These are phyloP conservation scores for Huntiella savannae DNA, from an alignment of 2,329 filamentous ascomycete species.

Conservation along the genomic window DNA sequence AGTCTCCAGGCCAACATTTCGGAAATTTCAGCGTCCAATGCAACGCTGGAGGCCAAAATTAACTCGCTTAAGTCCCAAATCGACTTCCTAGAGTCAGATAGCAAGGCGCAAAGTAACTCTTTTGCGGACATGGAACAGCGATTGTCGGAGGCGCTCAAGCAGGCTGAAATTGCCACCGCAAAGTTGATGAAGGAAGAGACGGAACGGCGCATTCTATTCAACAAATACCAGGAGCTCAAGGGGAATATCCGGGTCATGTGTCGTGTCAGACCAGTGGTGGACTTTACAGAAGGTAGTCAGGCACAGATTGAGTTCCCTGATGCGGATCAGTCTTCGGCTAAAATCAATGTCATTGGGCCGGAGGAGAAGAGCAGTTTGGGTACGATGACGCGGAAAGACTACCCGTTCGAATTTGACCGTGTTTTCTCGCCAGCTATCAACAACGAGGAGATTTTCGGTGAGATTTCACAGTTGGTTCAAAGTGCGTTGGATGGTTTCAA, in stretches of 20 bases:
- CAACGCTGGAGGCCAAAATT: conserved; percentile 54
- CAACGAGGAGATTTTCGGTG: conserved; percentile 80
- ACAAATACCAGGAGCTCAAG: conserved; percentile 93
- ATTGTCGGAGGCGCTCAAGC: conserved; percentile 56
- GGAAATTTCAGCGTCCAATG: conserved; percentile 39
- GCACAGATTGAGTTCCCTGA: conserved; percentile 68
- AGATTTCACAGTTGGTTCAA: conserved; percentile 93
- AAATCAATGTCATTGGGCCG: conserved; percentile 66
- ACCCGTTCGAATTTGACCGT: conserved; percentile 80
- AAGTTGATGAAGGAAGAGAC: conserved; percentile 86
- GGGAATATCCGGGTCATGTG: conserved; percentile 98
- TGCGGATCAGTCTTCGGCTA: conserved; percentile 57
- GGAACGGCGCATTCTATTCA: conserved; percentile 76
- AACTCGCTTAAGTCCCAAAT: conserved; percentile 64
- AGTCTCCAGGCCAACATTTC: conserved; percentile 32
- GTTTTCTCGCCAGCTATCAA: conserved; percentile 64
- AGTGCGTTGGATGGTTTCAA: conserved; percentile 95
- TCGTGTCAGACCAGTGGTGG: conserved; percentile 61
- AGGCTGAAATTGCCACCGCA: conserved; percentile 51
- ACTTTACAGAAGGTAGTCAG: conserved; percentile 37
- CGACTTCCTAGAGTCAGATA: conserved; percentile 76
- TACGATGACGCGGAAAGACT: conserved; percentile 55
- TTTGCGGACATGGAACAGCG: conserved; percentile 66
- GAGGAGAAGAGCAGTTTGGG: conserved; percentile 70
- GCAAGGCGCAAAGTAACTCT: conserved; percentile 69